Evolutionary conservation across 2,329 filamentous ascomycete genomes (phyloP).

Genomic region (Chalaropsis ovoidea): DNA sequence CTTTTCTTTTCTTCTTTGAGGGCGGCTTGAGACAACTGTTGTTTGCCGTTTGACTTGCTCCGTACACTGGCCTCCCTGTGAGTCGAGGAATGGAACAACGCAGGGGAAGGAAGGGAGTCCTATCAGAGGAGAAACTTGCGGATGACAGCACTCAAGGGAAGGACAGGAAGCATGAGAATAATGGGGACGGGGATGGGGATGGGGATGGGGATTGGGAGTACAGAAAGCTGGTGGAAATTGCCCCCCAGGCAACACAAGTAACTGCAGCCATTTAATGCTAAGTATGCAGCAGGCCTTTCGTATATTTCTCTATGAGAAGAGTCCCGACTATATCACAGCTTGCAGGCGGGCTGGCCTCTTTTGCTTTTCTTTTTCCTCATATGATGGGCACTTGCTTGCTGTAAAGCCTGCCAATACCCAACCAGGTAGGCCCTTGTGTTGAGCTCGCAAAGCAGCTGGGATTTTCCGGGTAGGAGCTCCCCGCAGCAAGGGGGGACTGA

Average conservation of each 20-base stretch:
- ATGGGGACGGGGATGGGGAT: too few species aligned
- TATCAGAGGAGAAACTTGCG: not conserved
- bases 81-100: constrained; percentile 7
- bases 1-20: constrained; percentile 10
- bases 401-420: not conserved
- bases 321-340: not conserved
- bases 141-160: not conserved
- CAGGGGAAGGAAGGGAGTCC: not conserved
- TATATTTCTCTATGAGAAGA: not conserved
- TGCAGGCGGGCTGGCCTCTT: not conserved
- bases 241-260: not conserved
- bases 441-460: not conserved
- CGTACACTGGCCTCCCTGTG: not conserved
- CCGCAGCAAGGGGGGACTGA: constrained; percentile 3
- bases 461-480: constrained; percentile 1
- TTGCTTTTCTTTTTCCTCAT: not conserved
- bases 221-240: not conserved
- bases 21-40: not conserved
- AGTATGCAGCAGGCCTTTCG: not conserved
- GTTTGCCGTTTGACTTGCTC: not conserved
- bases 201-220: not conserved
- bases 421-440: not conserved
- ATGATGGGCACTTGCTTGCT: not conserved
- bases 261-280: not conserved
- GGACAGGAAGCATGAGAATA: not conserved